These are phyloP conservation scores for Penicillium taxi DNA, from an alignment of 495 filamentous ascomycete genomes.

Conservation along the genomic window DNA sequence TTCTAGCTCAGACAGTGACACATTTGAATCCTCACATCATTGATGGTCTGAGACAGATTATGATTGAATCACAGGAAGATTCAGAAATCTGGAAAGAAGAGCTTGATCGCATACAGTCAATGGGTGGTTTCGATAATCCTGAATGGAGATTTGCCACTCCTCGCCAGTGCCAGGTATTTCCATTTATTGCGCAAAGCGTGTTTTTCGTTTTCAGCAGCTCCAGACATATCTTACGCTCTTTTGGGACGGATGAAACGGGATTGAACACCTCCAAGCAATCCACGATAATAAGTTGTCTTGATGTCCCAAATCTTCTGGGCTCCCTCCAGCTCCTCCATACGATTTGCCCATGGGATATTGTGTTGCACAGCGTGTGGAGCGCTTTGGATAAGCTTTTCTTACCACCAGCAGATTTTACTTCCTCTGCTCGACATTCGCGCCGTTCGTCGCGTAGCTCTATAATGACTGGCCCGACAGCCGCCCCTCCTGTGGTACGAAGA, in stretches of 20 bases:
- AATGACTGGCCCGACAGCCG: conserved; percentile 12
- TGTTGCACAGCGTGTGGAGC: conserved; percentile 72
- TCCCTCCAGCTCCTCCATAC: conserved; percentile 30
- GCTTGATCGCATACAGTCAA: conserved; percentile 30
- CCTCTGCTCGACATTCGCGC: conserved; percentile 26
- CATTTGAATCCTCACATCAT: conserved; percentile 38
- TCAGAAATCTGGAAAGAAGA: conserved; percentile 36
- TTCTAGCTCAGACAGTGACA: conserved; percentile 33
- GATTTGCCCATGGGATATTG: conserved; percentile 43
- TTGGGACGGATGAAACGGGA: conserved; percentile 36
- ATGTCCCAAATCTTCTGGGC: conserved; percentile 25
- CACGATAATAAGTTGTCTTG: conserved; percentile 14
- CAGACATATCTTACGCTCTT: conserved; percentile 55
- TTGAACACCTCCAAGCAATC: conserved; percentile 3
- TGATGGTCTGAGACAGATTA: conserved; percentile 28
- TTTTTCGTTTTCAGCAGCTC: conserved; percentile 67
- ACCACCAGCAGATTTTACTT: conserved; percentile 49
- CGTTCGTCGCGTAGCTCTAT: conserved; percentile 31
- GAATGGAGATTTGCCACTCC: conserved; percentile 35
- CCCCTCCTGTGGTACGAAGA: conserved; percentile 23
- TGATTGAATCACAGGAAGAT: conserved; percentile 30
- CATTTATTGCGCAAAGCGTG: conserved; percentile 64
- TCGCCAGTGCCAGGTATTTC: conserved; percentile 33
- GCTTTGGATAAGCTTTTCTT: conserved; percentile 60
- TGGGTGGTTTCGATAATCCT: conserved; percentile 32